Base-by-base conservation (phyloP, 2,329 filamentous ascomycete genomes). In the Lecanoromycetidae sp. region DNA sequence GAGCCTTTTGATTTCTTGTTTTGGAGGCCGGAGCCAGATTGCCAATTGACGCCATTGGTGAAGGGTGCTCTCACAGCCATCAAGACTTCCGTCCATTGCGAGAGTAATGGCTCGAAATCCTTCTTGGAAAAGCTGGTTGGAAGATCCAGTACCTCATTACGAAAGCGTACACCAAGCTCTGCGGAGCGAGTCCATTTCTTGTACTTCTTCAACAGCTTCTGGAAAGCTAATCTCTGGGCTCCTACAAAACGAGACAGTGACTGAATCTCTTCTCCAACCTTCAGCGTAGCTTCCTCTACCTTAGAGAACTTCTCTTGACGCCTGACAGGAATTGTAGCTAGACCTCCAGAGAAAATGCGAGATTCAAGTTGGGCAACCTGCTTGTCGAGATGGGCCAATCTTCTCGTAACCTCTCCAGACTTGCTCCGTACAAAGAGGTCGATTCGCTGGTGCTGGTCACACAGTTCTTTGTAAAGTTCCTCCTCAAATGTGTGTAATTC, bases 201-300 rank as follows among this genome's bases (percentile, higher is more conserved):
- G 65, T 91, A 90, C 61, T 93, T 93, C 62, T 90, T 91, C 27
- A 88, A 68, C 30, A 93, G 80, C 65, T 93, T 93, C 46, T 77
- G 76, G 57, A 93, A 88, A 3, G 82, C 86, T 4, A 81, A 76
- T 8, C 80, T 71, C 60, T 93, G 86, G 2, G 82, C 82, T 50
- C 75, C 72, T 53, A 81, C 76, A 57, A 90, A 93, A 34, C 84
- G 77, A 29, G 77, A 74, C 5, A 91, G 69, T 4, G 76, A 75
- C 45, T 76, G 74, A 45, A 86, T 78, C 53, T 91, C 85, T 54
- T 85, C 76, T 37, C 80, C 79, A 53, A 82, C 84, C 54, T 63
- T 70, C 35, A 69, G 57, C 10, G 72, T 66, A 49, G 71, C 70
- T 39, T 68, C 69, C 50, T 74, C 71, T 38, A 73, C 64, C 55